Evolutionary conservation across 1,139 yeast genomes (phyloP).

Genomic region (Candida sp.): DNA sequence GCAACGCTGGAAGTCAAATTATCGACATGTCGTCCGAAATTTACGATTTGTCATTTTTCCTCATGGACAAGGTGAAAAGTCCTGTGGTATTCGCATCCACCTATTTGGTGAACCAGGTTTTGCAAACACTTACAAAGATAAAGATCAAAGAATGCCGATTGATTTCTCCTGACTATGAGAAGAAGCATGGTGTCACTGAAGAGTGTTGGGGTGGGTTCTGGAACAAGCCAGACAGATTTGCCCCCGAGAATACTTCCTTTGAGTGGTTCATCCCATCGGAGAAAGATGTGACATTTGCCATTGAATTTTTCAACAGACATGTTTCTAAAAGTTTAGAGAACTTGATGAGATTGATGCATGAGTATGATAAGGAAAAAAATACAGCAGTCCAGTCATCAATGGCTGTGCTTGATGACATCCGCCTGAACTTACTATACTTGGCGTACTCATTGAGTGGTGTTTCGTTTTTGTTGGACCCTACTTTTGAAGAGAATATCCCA

Average conservation of each 20-base stretch:
- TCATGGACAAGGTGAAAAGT: slow-evolving; percentile 70
- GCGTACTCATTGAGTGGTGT: slow-evolving; percentile 74
- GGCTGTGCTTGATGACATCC: slow-evolving; percentile 50
- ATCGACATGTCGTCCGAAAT: slow-evolving; percentile 52
- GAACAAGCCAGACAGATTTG: slow-evolving; percentile 46
- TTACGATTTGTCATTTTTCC: slow-evolving; percentile 49
- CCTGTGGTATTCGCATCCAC: slow-evolving; percentile 56
- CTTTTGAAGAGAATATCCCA: slow-evolving; percentile 51
- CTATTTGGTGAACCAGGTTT: slow-evolving; percentile 62
- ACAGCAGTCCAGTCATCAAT: slow-evolving; percentile 18
- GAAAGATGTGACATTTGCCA: slow-evolving; percentile 64
- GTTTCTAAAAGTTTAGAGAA: slow-evolving; percentile 46
- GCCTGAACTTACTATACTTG: slow-evolving; percentile 59
- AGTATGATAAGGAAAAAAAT: slow-evolving; percentile 19
- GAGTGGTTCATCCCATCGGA: slow-evolving; percentile 77
- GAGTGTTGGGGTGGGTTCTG: slow-evolving; percentile 79
- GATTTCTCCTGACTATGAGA: slow-evolving; percentile 44
- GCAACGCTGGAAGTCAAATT: slow-evolving; percentile 66
- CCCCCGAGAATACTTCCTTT: slow-evolving; percentile 51
- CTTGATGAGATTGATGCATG: slow-evolving; percentile 43
- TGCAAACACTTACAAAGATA: slow-evolving; percentile 67
- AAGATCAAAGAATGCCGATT: slow-evolving; percentile 59
- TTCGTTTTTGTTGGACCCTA: slow-evolving; percentile 79
- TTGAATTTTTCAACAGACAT: slow-evolving; percentile 58
- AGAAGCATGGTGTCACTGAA: slow-evolving; percentile 41